Conservation (phyloP, 768 basidiomycete species). For the Saitozyma podzolica region DNA sequence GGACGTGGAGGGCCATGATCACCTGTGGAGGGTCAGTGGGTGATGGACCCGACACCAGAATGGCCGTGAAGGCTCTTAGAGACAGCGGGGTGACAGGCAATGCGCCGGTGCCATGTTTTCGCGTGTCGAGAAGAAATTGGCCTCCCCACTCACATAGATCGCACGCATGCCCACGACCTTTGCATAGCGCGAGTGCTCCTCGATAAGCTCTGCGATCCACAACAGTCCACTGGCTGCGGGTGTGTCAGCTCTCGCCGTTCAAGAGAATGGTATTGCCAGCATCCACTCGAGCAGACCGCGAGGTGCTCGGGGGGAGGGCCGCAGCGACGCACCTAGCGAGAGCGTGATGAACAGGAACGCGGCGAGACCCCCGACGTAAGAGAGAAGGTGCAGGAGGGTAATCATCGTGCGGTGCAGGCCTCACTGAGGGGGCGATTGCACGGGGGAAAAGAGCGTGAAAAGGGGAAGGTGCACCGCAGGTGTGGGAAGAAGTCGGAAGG, state of each 20-base stretch:
- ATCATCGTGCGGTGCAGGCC: constrained; percentile 1
- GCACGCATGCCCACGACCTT: constrained; percentile 78
- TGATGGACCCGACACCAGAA: not conserved
- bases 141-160: constrained; percentile 69
- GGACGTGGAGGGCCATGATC: constrained; percentile 72
- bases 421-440: too few relatives aligned
- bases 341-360: constrained; percentile 89
- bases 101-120: not conserved
- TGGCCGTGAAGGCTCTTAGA: constrained; percentile 12
- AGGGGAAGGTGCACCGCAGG: too few relatives aligned
- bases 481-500: too few relatives aligned
- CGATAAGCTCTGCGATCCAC: constrained; percentile 92
- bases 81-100: not conserved
- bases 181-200: constrained; percentile 81
- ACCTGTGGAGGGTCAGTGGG: constrained; percentile 56
- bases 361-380: constrained; percentile 70
- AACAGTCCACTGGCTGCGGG: constrained; percentile 81
- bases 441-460: too few relatives aligned
- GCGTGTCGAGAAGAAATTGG: not conserved
- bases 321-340: constrained; percentile 79
- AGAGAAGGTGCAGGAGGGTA: constrained; percentile 47
- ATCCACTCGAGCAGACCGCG: constrained; percentile 60
- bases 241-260: constrained; percentile 12
- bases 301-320: constrained; percentile 87
- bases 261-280: not conserved